Percentiles rank a stretch among this genome's conserved stretches.
phyloP scores from a whole-genome alignment of 257 asterid species.

The Solanum rostratum region DNA sequence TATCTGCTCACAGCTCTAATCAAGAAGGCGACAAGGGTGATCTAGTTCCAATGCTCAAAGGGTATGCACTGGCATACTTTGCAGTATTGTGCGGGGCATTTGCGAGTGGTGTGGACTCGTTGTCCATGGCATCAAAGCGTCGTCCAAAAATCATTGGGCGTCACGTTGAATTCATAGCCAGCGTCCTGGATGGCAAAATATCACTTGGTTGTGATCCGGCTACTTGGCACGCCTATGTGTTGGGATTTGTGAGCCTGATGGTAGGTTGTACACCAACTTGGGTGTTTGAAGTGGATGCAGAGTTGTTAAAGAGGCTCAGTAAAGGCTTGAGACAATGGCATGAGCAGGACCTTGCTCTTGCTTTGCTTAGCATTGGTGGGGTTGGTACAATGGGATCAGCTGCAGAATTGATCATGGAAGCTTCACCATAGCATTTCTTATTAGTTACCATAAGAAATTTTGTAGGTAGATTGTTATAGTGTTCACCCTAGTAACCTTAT shows the following conservation, averaged over 20 bases:
- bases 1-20: constrained; percentile 42
- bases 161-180: constrained; percentile 73
- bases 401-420: constrained; percentile 53
- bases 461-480: constrained; percentile 23
- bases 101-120: constrained; percentile 66
- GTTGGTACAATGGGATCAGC: constrained; percentile 74
- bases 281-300: constrained; percentile 50
- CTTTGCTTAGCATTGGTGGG: constrained; percentile 74
- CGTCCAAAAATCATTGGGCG: constrained; percentile 54
- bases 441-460: constrained; percentile 14
- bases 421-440: constrained; percentile 11
- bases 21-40: constrained; percentile 24
- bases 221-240: constrained; percentile 86
- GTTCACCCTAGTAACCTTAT: constrained; percentile 3
- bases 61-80: constrained; percentile 74
- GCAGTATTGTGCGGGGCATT: constrained; percentile 64
- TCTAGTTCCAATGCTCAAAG: constrained; percentile 51
- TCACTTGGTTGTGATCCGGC: constrained; percentile 74
- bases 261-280: constrained; percentile 63
- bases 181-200: constrained; percentile 61
- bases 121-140: constrained; percentile 51
- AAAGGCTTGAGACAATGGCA: constrained; percentile 59
- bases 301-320: constrained; percentile 56
- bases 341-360: constrained; percentile 77
- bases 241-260: constrained; percentile 70